phyloP scores from a whole-genome alignment of 2,329 filamentous ascomycete species.

The Aureobasidium sp. region DNA sequence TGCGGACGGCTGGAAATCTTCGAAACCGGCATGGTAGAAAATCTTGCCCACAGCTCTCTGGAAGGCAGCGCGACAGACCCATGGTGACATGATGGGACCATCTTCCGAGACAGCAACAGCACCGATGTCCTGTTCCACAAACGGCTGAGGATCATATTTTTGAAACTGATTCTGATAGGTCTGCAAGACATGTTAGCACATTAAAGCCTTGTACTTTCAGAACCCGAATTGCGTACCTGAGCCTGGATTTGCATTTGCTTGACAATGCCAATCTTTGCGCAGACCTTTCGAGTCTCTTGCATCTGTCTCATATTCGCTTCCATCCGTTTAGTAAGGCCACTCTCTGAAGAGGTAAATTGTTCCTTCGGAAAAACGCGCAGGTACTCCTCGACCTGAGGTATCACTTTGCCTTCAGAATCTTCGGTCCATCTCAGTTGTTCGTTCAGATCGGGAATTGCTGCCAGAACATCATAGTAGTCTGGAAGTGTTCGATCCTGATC shows the following conservation, averaged over 20 bases:
- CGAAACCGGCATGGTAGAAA: constrained; percentile 92
- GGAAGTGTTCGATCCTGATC: constrained; percentile 79
- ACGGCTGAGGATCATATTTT: constrained; percentile 87
- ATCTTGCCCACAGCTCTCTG: constrained; percentile 90
- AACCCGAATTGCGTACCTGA: constrained; percentile 56
- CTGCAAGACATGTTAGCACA: constrained; percentile 38
- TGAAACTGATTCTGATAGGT: constrained; percentile 98
- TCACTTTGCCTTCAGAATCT: constrained; percentile 79
- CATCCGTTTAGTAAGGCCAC: constrained; percentile 69
- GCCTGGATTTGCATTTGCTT: constrained; percentile 99
- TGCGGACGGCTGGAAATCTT: constrained; percentile 92
- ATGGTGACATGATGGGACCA: constrained; percentile 77
- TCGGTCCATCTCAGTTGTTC: constrained; percentile 78
- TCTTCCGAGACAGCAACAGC: constrained; percentile 86
- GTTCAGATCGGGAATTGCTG: constrained; percentile 76
- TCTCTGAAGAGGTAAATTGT: constrained; percentile 66
- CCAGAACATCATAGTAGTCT: constrained; percentile 88
- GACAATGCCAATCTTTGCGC: constrained; percentile 92
- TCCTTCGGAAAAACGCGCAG: constrained; percentile 69
- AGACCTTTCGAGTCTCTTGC: constrained; percentile 93
- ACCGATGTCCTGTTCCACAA: constrained; percentile 77
- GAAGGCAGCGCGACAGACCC: constrained; percentile 73
- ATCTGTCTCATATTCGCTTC: constrained; percentile 90
- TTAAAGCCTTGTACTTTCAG: neutral
- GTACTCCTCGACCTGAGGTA: constrained; percentile 81